Conservation (phyloP, 495 filamentous ascomycete species). For the Sphaerosporella brunnea region DNA sequence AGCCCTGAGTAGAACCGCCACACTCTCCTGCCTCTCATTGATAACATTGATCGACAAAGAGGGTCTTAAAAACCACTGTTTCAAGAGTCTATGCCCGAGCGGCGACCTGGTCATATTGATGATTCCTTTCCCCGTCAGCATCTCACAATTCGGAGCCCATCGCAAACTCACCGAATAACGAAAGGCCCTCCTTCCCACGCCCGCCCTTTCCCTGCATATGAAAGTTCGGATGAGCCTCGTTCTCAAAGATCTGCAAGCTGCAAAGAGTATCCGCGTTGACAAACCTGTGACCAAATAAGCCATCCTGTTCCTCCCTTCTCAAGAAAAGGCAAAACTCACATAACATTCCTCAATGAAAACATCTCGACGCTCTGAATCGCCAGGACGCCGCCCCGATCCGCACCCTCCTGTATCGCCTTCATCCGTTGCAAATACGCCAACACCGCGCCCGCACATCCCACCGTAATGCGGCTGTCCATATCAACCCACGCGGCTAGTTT, state of each 20-base stretch:
- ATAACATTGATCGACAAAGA: slow-evolving; percentile 51
- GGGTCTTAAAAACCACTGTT: slow-evolving; percentile 72
- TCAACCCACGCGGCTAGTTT: slow-evolving; percentile 58
- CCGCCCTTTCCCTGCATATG: slow-evolving; percentile 63
- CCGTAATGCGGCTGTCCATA: slow-evolving; percentile 52
- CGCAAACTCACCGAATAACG: slow-evolving; percentile 68
- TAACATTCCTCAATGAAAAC: slow-evolving; percentile 56
- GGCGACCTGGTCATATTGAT: slow-evolving; percentile 53
- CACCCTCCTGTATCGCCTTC: slow-evolving; percentile 41
- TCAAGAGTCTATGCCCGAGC: slow-evolving; percentile 58
- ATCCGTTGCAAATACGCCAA: slow-evolving; percentile 61
- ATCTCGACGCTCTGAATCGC: slow-evolving; percentile 50
- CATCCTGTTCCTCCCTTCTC: slow-evolving; percentile 7
- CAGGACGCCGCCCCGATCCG: slow-evolving; percentile 37
- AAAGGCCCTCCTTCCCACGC: slow-evolving; percentile 73
- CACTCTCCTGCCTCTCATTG: slow-evolving; percentile 52
- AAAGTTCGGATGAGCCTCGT: slow-evolving; percentile 68
- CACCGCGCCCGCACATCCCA: slow-evolving; percentile 75
- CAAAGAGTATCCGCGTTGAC: slow-evolving; percentile 62
- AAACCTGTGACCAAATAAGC: too few species aligned
- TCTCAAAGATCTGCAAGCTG: slow-evolving; percentile 71
- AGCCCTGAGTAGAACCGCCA: slow-evolving; percentile 48
- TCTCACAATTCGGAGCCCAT: too few species aligned
- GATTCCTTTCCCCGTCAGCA: slow-evolving; percentile 11
- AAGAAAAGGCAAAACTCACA: slow-evolving; percentile 34